Evolutionary conservation across 441 rosid species (phyloP).

Genomic region (Melastoma candidum): DNA sequence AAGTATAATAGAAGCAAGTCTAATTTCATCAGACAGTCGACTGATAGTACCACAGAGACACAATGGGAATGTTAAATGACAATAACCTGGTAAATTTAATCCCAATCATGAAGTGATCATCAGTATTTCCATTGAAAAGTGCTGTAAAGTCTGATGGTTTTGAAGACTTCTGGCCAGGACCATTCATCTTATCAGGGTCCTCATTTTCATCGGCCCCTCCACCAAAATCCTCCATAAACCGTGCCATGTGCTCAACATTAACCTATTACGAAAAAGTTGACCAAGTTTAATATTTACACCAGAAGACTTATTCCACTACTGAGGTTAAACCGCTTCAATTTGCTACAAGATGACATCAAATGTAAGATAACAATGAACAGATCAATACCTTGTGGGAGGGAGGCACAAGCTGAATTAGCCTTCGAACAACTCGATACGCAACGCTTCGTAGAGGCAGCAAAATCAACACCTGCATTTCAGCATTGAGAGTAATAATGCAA

Average conservation of each 20-base stretch:
- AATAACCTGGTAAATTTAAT: conserved; percentile 82
- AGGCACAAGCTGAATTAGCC: conserved; percentile 75
- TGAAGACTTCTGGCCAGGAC: conserved; percentile 35
- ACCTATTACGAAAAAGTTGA: conserved; percentile 30
- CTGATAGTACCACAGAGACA: too few relatives aligned
- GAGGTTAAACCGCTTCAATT: background rate
- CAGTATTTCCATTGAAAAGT: conserved; percentile 67
- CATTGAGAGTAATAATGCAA: conserved; percentile 5
- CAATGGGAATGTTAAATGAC: too few relatives aligned
- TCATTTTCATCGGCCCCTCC: conserved; percentile 38
- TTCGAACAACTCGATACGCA: conserved; percentile 62
- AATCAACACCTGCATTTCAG: conserved; percentile 55
- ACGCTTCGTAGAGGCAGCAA: conserved; percentile 68
- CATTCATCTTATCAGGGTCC: conserved; percentile 19
- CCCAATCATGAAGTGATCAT: conserved; percentile 80
- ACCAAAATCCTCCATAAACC: conserved; percentile 73
- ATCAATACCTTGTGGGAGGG: conserved; percentile 55
- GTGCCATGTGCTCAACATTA: conserved; percentile 71
- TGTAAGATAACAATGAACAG: conserved; percentile 6
- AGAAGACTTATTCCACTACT: background rate
- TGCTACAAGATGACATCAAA: background rate
- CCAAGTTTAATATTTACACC: background rate
- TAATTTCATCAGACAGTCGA: too few relatives aligned
- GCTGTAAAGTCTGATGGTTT: conserved; percentile 79
- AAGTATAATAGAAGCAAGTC: too few relatives aligned